Percentiles rank a stretch among this genome's conserved stretches.
Conservation (phyloP, 208 protist species). For the Leishmania aethiopica region DNA sequence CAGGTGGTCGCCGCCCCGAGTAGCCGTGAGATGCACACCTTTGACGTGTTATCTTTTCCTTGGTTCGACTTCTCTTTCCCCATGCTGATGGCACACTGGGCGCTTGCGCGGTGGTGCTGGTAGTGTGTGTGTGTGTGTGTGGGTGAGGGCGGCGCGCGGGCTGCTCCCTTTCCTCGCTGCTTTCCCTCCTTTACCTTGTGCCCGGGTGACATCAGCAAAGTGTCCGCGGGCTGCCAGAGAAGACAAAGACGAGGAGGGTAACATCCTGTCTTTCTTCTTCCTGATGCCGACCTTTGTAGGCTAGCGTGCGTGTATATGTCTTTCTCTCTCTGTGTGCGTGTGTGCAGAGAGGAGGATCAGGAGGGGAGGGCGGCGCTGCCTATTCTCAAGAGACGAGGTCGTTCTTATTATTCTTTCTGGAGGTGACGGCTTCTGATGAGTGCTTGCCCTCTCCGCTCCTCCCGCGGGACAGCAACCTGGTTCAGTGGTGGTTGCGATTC, state of each 20-base stretch:
- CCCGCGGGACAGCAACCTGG: not conserved
- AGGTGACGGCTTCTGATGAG: not conserved
- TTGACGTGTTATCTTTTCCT: not conserved
- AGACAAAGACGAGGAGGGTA: not conserved
- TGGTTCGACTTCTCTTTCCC: not conserved
- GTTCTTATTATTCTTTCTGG: not conserved
- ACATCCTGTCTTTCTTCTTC: not conserved
- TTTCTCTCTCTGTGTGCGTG: not conserved
- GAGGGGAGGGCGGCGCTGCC: not conserved
- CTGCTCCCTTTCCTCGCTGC: not conserved
- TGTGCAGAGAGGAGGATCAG: not conserved
- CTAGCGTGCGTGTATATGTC: not conserved
- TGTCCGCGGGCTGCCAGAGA: not conserved
- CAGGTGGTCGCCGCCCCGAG: slow-evolving; percentile 18
- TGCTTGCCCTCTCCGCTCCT: not conserved
- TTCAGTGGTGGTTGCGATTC: not conserved
- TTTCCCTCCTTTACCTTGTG: not conserved
- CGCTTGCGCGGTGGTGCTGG: not conserved
- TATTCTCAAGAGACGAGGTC: not conserved
- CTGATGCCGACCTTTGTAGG: not conserved
- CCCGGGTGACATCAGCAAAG: not conserved
- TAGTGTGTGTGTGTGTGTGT: not conserved
- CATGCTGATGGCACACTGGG: not conserved
- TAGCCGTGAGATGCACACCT: not conserved
- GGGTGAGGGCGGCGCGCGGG: not conserved